Evolutionary conservation across 345 rosid genomes (phyloP).

Genomic region (Eucalyptus cloeziana): DNA sequence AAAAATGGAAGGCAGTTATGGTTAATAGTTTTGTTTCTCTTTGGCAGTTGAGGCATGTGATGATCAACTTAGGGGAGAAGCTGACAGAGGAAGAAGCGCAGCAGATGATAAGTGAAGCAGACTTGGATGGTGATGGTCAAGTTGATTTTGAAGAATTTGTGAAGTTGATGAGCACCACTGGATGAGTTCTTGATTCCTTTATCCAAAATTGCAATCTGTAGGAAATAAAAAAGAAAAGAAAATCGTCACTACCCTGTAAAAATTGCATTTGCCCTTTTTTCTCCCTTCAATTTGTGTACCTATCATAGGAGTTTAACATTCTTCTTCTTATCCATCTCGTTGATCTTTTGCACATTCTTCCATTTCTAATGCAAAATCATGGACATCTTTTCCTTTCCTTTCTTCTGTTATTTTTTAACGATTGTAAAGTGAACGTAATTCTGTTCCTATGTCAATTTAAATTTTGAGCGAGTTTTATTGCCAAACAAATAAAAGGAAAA

Average conservation of each 20-base stretch:
- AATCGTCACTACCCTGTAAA: neutral
- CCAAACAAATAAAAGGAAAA: neutral
- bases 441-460: neutral
- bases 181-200: neutral
- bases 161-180: conserved; percentile 49
- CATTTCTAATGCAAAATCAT: neutral
- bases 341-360: neutral
- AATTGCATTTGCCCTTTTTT: neutral
- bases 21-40: neutral
- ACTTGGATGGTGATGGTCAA: conserved; percentile 92
- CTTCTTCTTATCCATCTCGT: neutral
- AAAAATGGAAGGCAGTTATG: neutral
- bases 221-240: neutral
- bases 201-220: neutral
- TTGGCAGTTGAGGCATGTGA: conserved; percentile 72
- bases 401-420: neutral
- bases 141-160: conserved; percentile 84
- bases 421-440: neutral
- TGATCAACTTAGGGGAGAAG: conserved; percentile 93
- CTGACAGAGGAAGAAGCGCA: conserved; percentile 72
- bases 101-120: conserved; percentile 93
- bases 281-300: neutral
- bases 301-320: neutral
- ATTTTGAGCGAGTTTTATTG: neutral
- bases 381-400: neutral